Conservation (phyloP, 306 rosid species). For the Glycyrrhiza uralensis region DNA sequence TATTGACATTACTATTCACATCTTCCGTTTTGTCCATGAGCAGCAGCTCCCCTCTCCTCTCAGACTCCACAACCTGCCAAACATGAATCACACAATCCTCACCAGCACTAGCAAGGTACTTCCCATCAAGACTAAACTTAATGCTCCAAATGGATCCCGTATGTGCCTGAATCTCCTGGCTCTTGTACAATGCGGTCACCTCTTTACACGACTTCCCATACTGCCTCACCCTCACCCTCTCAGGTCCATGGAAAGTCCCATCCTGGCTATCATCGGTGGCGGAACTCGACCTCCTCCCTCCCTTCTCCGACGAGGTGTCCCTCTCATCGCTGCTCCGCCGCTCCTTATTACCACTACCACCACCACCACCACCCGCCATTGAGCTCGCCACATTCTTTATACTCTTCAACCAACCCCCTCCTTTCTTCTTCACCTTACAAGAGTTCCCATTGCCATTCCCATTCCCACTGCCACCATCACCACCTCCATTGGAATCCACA, state of each 20-base stretch:
- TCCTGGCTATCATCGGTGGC: constrained; percentile 99
- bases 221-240: constrained; percentile 76
- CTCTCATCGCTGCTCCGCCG: constrained; percentile 88
- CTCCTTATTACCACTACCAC: constrained; percentile 72
- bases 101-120: constrained; percentile 92
- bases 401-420: constrained; percentile 79
- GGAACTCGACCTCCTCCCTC: constrained; percentile 90
- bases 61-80: constrained; percentile 87
- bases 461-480: constrained; percentile 2
- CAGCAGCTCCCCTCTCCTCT: constrained; percentile 77
- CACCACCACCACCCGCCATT: too few species aligned
- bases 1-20: constrained; percentile 50
- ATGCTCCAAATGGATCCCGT: constrained; percentile 89
- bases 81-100: constrained; percentile 95
- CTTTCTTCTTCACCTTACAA: constrained; percentile 75
- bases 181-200: constrained; percentile 69
- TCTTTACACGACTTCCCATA: constrained; percentile 88
- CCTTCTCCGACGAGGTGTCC: constrained; percentile 87
- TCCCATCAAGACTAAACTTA: constrained; percentile 97
- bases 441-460: constrained; percentile 27
- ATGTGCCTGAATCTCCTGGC: constrained; percentile 95
- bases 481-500: constrained; percentile 9
- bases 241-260: constrained; percentile 76
- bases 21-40: constrained; percentile 69
- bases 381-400: constrained; percentile 70